Evolutionary conservation across 371 early-diverging fungal genomes (phyloP).

Genomic region (Rhizopus microsporus): DNA sequence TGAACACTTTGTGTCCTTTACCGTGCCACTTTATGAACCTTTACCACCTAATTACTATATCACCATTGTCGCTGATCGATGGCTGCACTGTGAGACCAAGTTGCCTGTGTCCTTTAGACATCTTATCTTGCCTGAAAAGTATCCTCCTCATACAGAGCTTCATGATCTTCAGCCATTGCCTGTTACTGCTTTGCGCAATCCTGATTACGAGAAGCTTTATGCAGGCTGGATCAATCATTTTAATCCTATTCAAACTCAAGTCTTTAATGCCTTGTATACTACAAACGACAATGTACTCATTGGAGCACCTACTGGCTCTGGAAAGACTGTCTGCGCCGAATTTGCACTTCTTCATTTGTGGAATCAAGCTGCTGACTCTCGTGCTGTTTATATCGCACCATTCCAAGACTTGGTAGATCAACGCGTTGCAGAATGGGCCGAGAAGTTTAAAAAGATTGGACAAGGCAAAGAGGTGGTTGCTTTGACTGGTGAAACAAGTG

Average conservation of each 20-base stretch:
- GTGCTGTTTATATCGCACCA: slow-evolving; percentile 94
- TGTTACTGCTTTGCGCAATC: slow-evolving; percentile 75
- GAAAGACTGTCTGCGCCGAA: slow-evolving; percentile 97
- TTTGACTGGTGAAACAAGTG: slow-evolving; percentile 95
- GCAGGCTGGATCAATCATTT: slow-evolving; percentile 69
- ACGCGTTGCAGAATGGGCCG: slow-evolving; percentile 78
- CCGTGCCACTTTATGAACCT: slow-evolving; percentile 92
- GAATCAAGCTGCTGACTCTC: slow-evolving; percentile 56
- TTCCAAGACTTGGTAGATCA: slow-evolving; percentile 85
- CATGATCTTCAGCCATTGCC: slow-evolving; percentile 92
- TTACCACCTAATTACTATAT: slow-evolving; percentile 96
- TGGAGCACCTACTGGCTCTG: slow-evolving; percentile 96
- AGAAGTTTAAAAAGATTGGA: slow-evolving; percentile 65
- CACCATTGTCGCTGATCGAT: slow-evolving; percentile 88
- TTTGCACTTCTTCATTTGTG: slow-evolving; percentile 91
- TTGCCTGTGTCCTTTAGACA: slow-evolving; percentile 93
- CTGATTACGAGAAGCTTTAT: slow-evolving; percentile 71
- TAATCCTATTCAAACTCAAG: slow-evolving; percentile 97
- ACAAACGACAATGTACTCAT: slow-evolving; percentile 92
- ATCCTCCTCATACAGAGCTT: slow-evolving; percentile 92
- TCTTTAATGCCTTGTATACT: slow-evolving; percentile 89
- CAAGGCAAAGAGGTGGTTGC: slow-evolving; percentile 83
- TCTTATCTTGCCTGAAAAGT: slow-evolving; percentile 89
- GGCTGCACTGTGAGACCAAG: slow-evolving; percentile 90
- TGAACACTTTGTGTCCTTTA: slow-evolving; percentile 81